phyloP scores from a whole-genome alignment of 495 filamentous ascomycete species.

The Xylaria castorea region DNA sequence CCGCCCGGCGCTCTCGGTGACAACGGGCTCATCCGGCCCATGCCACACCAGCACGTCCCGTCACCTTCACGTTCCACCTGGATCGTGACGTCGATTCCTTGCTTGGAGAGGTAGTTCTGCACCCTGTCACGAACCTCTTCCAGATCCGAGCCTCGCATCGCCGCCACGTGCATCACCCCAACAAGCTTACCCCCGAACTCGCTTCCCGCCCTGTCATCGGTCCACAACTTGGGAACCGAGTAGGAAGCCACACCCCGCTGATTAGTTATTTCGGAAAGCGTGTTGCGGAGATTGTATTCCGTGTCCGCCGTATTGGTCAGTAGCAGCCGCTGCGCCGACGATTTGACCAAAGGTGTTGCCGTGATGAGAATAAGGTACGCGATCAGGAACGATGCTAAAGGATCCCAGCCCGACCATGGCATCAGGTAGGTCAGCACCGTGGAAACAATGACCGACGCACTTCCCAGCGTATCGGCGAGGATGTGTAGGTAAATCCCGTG shows the following conservation, averaged over 20 bases:
- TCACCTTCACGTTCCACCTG: conserved; percentile 80
- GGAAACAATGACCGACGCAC: conserved; percentile 91
- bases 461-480: conserved; percentile 92
- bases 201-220: conserved; percentile 70
- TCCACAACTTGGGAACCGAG: conserved; percentile 90
- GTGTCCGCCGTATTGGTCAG: conserved; percentile 83
- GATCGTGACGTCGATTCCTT: conserved; percentile 73
- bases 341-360: conserved; percentile 85
- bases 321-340: conserved; percentile 79
- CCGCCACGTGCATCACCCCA: conserved; percentile 85
- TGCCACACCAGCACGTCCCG: conserved; percentile 78
- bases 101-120: conserved; percentile 61
- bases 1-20: conserved; percentile 28
- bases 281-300: conserved; percentile 88
- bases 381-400: conserved; percentile 91
- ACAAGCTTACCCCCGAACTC: conserved; percentile 62
- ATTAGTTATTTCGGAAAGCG: conserved; percentile 80
- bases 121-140: conserved; percentile 80
- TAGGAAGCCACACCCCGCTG: conserved; percentile 87
- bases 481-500: conserved; percentile 98
- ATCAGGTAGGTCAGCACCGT: conserved; percentile 85
- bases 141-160: conserved; percentile 69
- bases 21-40: conserved; percentile 35
- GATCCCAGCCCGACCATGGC: conserved; percentile 95
- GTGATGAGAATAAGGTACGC: conserved; percentile 90